A percentile compares a stretch with the other conserved stretches of the same genome.
phyloP scores from a whole-genome alignment of 352 stramenopile species.

The Halophytophthora batemanensis region DNA sequence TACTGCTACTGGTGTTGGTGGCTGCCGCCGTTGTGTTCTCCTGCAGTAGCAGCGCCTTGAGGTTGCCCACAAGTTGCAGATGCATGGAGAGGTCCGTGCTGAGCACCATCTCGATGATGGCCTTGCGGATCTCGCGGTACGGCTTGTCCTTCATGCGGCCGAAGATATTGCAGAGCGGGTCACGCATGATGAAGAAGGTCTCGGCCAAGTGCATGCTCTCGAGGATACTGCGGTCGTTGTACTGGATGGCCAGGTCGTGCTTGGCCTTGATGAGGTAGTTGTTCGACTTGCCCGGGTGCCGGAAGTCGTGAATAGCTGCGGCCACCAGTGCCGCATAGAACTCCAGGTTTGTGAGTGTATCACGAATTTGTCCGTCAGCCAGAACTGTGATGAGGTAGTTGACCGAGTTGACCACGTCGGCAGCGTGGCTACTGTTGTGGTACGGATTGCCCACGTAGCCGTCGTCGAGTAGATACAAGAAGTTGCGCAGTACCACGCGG shows the following conservation, averaged over 20 bases:
- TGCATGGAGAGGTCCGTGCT: conserved; percentile 85
- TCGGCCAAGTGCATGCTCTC: conserved; percentile 87
- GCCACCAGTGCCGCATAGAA: conserved; percentile 78
- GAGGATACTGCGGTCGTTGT: conserved; percentile 82
- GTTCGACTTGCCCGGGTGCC: conserved; percentile 82
- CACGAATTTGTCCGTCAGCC: conserved; percentile 65
- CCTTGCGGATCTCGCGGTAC: conserved; percentile 77
- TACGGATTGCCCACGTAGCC: conserved; percentile 77
- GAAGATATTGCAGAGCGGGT: conserved; percentile 77
- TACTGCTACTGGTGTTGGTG: conserved; percentile 15
- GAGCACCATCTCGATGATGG: conserved; percentile 88
- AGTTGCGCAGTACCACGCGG: conserved; percentile 70
- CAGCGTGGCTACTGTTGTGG: conserved; percentile 76
- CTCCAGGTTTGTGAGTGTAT: conserved; percentile 73
- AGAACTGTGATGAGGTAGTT: conserved; percentile 75
- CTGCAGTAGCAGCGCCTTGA: conserved; percentile 74
- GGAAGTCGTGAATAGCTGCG: conserved; percentile 83
- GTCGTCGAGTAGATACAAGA: conserved; percentile 73
- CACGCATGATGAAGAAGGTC: conserved; percentile 78
- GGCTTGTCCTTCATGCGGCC: conserved; percentile 72
- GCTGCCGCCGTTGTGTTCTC: conserved; percentile 34
- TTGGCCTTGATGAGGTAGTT: conserved; percentile 83
- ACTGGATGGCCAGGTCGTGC: conserved; percentile 75
- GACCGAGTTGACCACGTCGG: conserved; percentile 82
- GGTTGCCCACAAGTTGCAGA: conserved; percentile 68